Base-by-base conservation (phyloP, 2,329 filamentous ascomycete genomes). In the Beauveria sp. region DNA sequence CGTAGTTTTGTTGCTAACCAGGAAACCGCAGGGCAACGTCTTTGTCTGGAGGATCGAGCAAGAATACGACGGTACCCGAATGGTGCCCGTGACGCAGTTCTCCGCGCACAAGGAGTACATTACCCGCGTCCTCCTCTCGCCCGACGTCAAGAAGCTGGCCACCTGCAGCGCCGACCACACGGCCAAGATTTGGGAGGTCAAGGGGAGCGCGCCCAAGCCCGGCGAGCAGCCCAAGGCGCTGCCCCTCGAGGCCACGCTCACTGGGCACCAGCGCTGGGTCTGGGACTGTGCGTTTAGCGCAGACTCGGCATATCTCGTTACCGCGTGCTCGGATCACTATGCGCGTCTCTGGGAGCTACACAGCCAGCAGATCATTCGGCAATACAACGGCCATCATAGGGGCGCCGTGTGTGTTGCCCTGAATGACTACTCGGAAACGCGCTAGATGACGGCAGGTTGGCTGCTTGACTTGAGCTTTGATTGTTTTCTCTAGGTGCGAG, bases 241-340 rank as follows among this genome's bases (percentile, higher is more conserved):
- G 67, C 89, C 88, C 10, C 83, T 96, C 22, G 90, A 96, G 74
- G 92, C 91, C 3, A 96, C 91, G 1, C 83, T 97, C 1, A 89
- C 89, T 24, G 91, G 90, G 59, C 92, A 97, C 75, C 92, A 97
- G 76, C 87, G 92, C 59, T 97, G 92, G 92, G 92, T 97, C 1
- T 97, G 92, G 92, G 92, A 97, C 73, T 97, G 92, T 70, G 92
- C 92, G 1, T 97, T 97, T 75, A 93, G 89, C 64, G 92, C 92
- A 28, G 92, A 97, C 72, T 92, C 88, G 40, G 92, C 92, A 0
- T 97, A 97, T 70, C 80, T 97, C 7, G 92, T 97, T 14, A 97
- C 92, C 0, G 92, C 92, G 5, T 96, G 91, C 72, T 93, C 89
- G 47, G 92, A 97, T 71, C 92, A 97, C 73, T 97, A 96, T 71